Evolutionary conservation across 306 rosid genomes (phyloP).

Genomic region (Cucurbita ficifolia): DNA sequence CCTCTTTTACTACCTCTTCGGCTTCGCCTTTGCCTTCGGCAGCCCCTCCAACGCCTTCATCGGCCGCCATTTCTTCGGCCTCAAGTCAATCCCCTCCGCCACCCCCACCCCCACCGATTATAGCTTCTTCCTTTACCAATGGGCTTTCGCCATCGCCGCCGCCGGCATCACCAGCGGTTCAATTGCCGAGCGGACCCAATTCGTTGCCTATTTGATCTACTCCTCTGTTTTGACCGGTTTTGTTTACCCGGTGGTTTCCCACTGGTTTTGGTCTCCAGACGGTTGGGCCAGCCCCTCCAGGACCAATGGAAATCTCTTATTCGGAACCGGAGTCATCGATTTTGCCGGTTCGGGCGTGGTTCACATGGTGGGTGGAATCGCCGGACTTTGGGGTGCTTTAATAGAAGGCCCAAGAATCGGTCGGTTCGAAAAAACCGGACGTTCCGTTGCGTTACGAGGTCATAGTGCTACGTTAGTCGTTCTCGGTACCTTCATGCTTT

Average conservation of each 20-base stretch:
- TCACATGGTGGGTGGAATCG: constrained; percentile 9
- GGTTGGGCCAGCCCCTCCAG: constrained; percentile 5
- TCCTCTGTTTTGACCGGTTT: constrained; percentile 4
- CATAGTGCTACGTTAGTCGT: constrained; percentile 3
- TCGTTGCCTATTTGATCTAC: constrained; percentile 5
- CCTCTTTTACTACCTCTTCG: constrained; percentile 7
- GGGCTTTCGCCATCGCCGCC: constrained; percentile 9
- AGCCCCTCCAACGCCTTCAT: constrained; percentile 6
- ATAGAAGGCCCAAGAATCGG: constrained; percentile 8
- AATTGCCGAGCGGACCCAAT: constrained; percentile 4
- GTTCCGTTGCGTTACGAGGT: not conserved
- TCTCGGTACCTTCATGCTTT: constrained; percentile 7
- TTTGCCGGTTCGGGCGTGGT: constrained; percentile 7
- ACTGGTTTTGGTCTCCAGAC: constrained; percentile 2
- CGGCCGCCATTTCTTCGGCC: constrained; percentile 10
- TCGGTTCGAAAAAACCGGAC: not conserved
- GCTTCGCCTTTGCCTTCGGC: constrained; percentile 8
- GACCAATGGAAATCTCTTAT: not conserved
- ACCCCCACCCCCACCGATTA: not conserved
- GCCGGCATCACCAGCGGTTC: constrained; percentile 11
- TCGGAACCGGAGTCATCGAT: constrained; percentile 7
- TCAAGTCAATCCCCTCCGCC: not conserved
- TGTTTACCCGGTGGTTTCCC: constrained; percentile 5
- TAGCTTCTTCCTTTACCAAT: constrained; percentile 4
- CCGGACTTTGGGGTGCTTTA: constrained; percentile 5